Base-by-base conservation (phyloP, 768 basidiomycete species). In the Botryobasidium botryosum region DNA sequence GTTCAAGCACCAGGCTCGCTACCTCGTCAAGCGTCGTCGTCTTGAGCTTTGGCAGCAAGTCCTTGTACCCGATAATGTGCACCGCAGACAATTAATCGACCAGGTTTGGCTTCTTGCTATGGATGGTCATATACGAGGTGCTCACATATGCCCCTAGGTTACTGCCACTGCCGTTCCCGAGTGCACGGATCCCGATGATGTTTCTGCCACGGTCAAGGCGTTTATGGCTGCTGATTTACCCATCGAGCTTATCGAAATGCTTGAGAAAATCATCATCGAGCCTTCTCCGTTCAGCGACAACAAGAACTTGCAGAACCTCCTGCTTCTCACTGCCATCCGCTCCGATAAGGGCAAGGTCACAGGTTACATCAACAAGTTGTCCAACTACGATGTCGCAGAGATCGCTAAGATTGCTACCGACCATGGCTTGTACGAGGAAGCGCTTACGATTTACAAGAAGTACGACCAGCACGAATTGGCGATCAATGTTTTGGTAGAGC, bases 1-100 rank as follows among this genome's bases (percentile, higher is more conserved):
- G 94, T 99, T 91, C 74, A 99, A 97, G 64, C 92, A 99, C 56
- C 94, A 97, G 62, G 86, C 94, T 43, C 80, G 94, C 24, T 99
- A 99, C 64, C 75, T 99, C 47, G 85, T 96, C 57, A 94, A 91
- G 64, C 79, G 94, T 54, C 85, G 94, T 50, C 78, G 86, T 50
- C 76, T 83, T 13, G 94, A 97, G 50, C 75, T 99, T 25, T 99
- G 94, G 94, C 76, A 81, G 1, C 88, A 96, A 62, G 94, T 99
- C 28, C 77, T 99, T 45, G 68, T 74, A 8, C 70, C 74, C 3
- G 88, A 88, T 51, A 96, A 94, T 61, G 72, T 86, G 39, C 79
- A 97, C 59, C 86, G 90, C 49, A 80, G 94, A 51, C 76, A 81
- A 48, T 73, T 99, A 47, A 84, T 97, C 57, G 94, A 99, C 57